Evolutionary conservation across 345 rosid genomes (phyloP).

Genomic region (Excoecaria agallocha): DNA sequence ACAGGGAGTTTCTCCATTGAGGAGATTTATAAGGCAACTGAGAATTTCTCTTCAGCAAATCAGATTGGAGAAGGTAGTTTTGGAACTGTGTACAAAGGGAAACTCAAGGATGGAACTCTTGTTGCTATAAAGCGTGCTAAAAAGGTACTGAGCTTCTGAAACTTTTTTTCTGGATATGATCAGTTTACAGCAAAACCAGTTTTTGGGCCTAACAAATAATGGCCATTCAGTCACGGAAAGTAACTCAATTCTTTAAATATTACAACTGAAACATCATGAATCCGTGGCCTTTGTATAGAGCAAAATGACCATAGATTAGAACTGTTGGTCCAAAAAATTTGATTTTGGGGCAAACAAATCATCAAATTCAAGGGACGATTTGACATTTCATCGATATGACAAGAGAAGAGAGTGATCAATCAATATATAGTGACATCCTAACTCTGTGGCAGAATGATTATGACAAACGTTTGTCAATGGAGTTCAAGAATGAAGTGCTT

Average conservation of each 20-base stretch:
- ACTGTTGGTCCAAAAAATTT: too few relatives aligned
- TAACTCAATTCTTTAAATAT: too few relatives aligned
- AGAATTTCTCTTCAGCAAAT: slow-evolving; percentile 56
- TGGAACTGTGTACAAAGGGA: slow-evolving; percentile 78
- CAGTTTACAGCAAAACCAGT: too few relatives aligned
- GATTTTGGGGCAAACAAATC: too few relatives aligned
- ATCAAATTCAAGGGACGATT: too few relatives aligned
- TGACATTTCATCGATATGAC: background rate
- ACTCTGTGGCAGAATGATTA: slow-evolving; percentile 51
- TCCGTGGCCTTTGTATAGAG: too few relatives aligned
- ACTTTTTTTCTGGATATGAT: too few relatives aligned
- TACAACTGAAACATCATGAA: too few relatives aligned
- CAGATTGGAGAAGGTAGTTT: slow-evolving; percentile 79
- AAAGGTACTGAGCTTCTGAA: slow-evolving; percentile 43
- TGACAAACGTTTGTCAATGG: slow-evolving; percentile 43
- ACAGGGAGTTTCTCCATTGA: slow-evolving; percentile 46
- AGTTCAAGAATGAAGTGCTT: slow-evolving; percentile 81
- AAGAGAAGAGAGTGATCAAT: background rate
- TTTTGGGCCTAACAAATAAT: too few relatives aligned
- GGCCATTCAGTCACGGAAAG: too few relatives aligned
- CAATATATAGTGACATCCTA: background rate
- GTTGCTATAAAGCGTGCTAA: slow-evolving; percentile 85
- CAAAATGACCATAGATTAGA: too few relatives aligned
- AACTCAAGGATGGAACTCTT: slow-evolving; percentile 71
- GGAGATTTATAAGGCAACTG: slow-evolving; percentile 75